Evolutionary conservation across 495 filamentous ascomycete genomes (phyloP).

Genomic region (Parathielavia appendiculata): DNA sequence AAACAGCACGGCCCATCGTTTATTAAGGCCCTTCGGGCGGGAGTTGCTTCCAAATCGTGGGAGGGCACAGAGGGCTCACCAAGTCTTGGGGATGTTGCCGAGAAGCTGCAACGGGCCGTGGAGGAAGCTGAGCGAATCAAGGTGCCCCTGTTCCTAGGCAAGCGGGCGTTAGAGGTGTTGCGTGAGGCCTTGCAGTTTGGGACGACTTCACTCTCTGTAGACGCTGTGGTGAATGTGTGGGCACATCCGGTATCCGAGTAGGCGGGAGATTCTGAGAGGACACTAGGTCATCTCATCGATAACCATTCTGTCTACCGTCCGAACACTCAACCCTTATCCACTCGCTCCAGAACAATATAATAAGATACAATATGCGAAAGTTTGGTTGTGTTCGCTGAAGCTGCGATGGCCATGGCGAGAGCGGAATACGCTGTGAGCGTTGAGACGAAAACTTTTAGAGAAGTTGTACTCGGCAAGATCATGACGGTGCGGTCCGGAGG

Average conservation of each 20-base stretch:
- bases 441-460: too few species aligned
- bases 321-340: too few species aligned
- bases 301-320: too few species aligned
- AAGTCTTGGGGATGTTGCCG: slow-evolving; percentile 40
- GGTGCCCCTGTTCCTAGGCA: slow-evolving; percentile 38
- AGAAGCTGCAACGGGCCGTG: slow-evolving; percentile 46
- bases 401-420: too few species aligned
- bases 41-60: slow-evolving; percentile 20
- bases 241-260: slow-evolving; percentile 2
- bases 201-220: slow-evolving; percentile 16
- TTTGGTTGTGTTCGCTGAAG: too few species aligned
- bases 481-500: too few species aligned
- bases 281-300: too few species aligned
- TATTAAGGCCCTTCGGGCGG: slow-evolving; percentile 36
- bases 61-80: slow-evolving; percentile 7
- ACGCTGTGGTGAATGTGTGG: slow-evolving; percentile 40
- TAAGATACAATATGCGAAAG: too few species aligned
- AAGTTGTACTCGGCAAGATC: too few species aligned
- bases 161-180: slow-evolving; percentile 36
- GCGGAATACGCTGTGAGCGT: too few species aligned
- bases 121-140: slow-evolving; percentile 47
- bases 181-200: slow-evolving; percentile 25
- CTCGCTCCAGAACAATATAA: too few species aligned
- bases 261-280: background rate
- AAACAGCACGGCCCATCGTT: slow-evolving; percentile 54